Conservation (phyloP, 2,329 filamentous ascomycete genomes). For the Sphaceloma murrayae region DNA sequence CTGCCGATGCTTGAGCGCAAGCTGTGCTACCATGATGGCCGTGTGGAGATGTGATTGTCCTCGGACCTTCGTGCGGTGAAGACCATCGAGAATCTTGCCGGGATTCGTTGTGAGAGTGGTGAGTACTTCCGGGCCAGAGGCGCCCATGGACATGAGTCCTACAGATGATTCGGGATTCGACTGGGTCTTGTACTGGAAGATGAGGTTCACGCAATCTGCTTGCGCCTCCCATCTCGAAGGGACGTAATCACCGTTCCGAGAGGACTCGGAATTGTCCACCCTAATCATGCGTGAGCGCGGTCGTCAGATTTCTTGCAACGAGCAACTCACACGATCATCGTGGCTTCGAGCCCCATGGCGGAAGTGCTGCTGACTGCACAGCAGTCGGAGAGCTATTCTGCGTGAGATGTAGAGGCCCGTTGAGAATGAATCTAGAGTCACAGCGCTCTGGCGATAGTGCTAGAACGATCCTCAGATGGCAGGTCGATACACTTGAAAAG, state of each 20-base stretch:
- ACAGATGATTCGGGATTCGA: conserved; percentile 95
- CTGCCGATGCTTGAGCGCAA: conserved; percentile 93
- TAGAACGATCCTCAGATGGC: no score
- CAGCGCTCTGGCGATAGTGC: no score
- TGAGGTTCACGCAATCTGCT: conserved; percentile 78
- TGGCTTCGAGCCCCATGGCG: conserved; percentile 97
- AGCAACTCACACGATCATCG: conserved; percentile 72
- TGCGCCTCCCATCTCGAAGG: conserved; percentile 95
- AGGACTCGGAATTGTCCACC: conserved; percentile 98
- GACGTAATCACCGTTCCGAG: conserved; percentile 85
- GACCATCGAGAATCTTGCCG: conserved; percentile 84
- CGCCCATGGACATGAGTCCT: conserved; percentile 97
- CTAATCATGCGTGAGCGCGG: conserved; percentile 34
- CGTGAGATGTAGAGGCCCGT: no score
- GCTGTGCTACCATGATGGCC: conserved; percentile 89
- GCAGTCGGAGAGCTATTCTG: conserved; percentile 9
- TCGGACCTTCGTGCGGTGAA: conserved; percentile 90
- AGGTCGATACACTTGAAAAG: no score
- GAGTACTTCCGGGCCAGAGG: conserved; percentile 91
- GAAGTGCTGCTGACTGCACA: conserved; percentile 30
- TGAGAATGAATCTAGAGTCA: no score
- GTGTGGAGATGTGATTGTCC: conserved; percentile 82
- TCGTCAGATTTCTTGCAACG: conserved; percentile 15
- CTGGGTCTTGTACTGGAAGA: conserved; percentile 92
- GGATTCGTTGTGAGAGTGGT: conserved; percentile 94